phyloP scores from a whole-genome alignment of 495 filamentous ascomycete genomes.

The Margaritispora aquatica region DNA sequence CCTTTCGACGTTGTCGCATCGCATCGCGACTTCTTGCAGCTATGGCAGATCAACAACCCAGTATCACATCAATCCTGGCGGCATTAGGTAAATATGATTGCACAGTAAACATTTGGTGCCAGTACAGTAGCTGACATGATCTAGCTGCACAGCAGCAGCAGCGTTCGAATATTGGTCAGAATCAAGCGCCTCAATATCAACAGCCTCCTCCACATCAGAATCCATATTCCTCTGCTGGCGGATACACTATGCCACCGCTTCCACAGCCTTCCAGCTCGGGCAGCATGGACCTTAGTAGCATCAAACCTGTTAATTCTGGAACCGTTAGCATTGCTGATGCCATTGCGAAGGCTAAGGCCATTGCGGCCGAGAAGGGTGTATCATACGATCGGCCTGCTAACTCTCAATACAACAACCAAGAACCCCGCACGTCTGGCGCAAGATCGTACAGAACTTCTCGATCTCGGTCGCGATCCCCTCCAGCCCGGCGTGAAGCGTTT shows the following conservation, averaged over 20 bases:
- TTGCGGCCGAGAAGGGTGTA: slow-evolving; percentile 65
- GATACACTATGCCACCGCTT: slow-evolving; percentile 56
- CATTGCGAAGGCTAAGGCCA: slow-evolving; percentile 64
- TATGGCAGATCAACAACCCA: slow-evolving; percentile 38
- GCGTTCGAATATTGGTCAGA: slow-evolving; percentile 34
- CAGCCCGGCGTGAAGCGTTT: slow-evolving; percentile 49
- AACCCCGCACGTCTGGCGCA: slow-evolving; percentile 30
- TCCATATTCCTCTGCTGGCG: slow-evolving; percentile 31
- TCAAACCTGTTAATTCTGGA: slow-evolving; percentile 67
- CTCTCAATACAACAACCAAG: slow-evolving; percentile 30
- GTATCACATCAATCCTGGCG: slow-evolving; percentile 48
- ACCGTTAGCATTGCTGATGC: slow-evolving; percentile 68
- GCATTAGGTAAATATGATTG: slow-evolving; percentile 36
- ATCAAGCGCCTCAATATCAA: slow-evolving; percentile 32
- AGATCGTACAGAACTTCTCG: slow-evolving; percentile 53
- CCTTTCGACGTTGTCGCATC: no score
- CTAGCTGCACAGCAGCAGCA: slow-evolving; percentile 42
- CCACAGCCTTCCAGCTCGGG: slow-evolving; percentile 65
- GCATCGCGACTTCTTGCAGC: neutral
- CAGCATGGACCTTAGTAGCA: slow-evolving; percentile 65
- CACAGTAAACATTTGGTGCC: neutral
- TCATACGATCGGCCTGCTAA: slow-evolving; percentile 38
- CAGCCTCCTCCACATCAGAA: slow-evolving; percentile 33
- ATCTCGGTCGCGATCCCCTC: slow-evolving; percentile 65
- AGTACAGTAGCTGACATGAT: slow-evolving; percentile 5